Base-by-base conservation (phyloP, 2,329 filamentous ascomycete species). In the Westerdykella aurantiaca region DNA sequence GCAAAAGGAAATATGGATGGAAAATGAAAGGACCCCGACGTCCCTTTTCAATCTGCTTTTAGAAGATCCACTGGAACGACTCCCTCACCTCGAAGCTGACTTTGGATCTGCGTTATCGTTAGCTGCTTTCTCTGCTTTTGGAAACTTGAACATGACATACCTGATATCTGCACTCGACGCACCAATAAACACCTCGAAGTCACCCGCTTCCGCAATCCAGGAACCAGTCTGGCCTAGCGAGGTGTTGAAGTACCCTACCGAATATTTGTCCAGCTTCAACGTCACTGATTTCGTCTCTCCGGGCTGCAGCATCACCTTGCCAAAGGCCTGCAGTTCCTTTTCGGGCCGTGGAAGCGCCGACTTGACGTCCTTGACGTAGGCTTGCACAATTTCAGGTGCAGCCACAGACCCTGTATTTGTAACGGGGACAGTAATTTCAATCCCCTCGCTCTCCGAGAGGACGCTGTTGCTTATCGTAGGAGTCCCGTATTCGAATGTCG, bases 271-370 rank as follows among this genome's bases (percentile, higher is more conserved):
- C 5, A 69, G 42, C 42, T 49, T 50, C 47, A 69, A 44, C 0
- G 45, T 39, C 3, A 68, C 64, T 5, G 44, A 45, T 45, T 64
- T 66, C 3, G 57, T 68, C 49, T 69, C 66, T 1, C 64, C 60
- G 5, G 66, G 63, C 42, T 62, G 54, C 31, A 69, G 40, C 45
- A 64, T 56, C 1, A 67, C 62, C 41, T 69, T 69, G 45, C 77
- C 76, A 56, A 87, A 88, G 0, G 81, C 82, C 29, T 81, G 80
- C 1, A 88, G 71, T 64, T 88, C 84, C 66, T 87, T 86, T 52
- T 81, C 77, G 0, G 83, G 83, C 17, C 83, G 70, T 0, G 78
- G 77, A n/a, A 87, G 69, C 9, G 75, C 70, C 1, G 80, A 80
- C 59, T 78, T 79, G 39, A 78, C 71, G 4, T 85, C 81, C n/a